Percentiles rank a stretch among this genome's conserved stretches.
These are phyloP conservation scores for Casuarina glauca DNA, from an alignment of 306 rosid species.

Conservation along the genomic window DNA sequence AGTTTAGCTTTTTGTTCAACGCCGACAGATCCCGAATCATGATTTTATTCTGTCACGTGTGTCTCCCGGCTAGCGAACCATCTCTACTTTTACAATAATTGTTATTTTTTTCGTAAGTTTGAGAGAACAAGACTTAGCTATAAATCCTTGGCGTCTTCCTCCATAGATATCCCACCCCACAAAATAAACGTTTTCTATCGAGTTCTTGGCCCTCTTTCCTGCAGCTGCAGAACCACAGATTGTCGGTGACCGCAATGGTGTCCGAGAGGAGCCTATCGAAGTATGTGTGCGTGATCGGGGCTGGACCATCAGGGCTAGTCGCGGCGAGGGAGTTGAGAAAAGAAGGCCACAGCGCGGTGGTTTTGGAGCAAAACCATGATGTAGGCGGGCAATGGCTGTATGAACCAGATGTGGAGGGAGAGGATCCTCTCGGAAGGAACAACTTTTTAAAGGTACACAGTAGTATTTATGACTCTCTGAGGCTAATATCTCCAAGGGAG, in stretches of 20 bases:
- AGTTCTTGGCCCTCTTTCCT: neutral
- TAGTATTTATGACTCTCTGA: conserved; percentile 67
- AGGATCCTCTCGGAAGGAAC: conserved; percentile 67
- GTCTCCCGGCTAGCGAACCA: conserved; percentile 62
- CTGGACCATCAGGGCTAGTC: conserved; percentile 86
- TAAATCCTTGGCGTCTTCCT: conserved; percentile 14
- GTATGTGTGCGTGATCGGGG: conserved; percentile 83
- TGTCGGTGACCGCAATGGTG: conserved; percentile 42
- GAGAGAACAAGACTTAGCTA: conserved; percentile 32
- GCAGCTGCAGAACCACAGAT: neutral
- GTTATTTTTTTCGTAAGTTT: conserved; percentile 33
- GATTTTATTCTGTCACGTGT: conserved; percentile 51
- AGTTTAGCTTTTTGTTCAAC: conserved; percentile 29
- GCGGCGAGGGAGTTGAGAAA: conserved; percentile 80
- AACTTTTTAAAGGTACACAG: conserved; percentile 60
- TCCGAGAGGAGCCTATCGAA: conserved; percentile 49
- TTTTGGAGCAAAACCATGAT: conserved; percentile 79
- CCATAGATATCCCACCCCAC: neutral
- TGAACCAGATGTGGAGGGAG: conserved; percentile 57
- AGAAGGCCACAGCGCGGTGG: conserved; percentile 73
- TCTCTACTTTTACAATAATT: conserved; percentile 32
- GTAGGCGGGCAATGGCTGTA: conserved; percentile 97
- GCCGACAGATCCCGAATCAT: conserved; percentile 39
- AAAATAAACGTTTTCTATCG: neutral
- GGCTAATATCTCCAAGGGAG: conserved; percentile 78